Conservation (phyloP, 139 green algal genomes). For the Chlorella sp. region DNA sequence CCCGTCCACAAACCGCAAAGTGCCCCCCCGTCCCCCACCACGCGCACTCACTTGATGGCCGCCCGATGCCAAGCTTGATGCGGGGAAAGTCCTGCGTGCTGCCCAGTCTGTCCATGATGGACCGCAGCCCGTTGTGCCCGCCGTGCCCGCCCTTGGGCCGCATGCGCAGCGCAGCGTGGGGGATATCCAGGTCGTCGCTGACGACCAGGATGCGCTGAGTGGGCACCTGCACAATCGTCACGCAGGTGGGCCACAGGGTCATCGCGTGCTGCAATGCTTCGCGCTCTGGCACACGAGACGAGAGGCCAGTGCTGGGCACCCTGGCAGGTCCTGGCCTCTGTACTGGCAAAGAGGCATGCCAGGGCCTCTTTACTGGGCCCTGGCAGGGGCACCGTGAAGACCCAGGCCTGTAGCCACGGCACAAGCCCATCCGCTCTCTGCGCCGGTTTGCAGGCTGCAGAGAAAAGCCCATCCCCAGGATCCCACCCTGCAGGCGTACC, state of each 20-base stretch:
- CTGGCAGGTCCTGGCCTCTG: not conserved
- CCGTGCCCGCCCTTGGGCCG: slow-evolving; percentile 76
- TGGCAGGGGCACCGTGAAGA: no score
- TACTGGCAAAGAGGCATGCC: not conserved
- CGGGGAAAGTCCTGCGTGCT: slow-evolving; percentile 29
- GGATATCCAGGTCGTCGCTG: slow-evolving; percentile 78
- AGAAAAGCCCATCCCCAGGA: no score
- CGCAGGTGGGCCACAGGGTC: not conserved
- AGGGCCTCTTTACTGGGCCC: no score
- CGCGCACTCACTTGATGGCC: slow-evolving; percentile 56
- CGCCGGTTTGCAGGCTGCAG: no score
- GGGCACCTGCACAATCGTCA: slow-evolving; percentile 5
- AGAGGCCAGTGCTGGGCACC: not conserved
- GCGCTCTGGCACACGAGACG: no score
- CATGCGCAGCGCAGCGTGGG: slow-evolving; percentile 26
- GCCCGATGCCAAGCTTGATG: slow-evolving; percentile 63
- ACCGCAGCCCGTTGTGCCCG: slow-evolving; percentile 92
- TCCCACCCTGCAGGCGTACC: no score
- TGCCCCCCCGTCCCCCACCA: no score
- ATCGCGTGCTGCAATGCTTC: no score
- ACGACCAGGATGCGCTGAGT: slow-evolving; percentile 57
- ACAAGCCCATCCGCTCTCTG: no score
- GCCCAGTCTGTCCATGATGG: slow-evolving; percentile 68
- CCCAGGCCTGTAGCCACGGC: no score
- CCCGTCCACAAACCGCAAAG: not conserved